These are phyloP conservation scores for Paradendryphiella salina DNA, from an alignment of 2,329 filamentous ascomycete genomes.

Conservation along the genomic window DNA sequence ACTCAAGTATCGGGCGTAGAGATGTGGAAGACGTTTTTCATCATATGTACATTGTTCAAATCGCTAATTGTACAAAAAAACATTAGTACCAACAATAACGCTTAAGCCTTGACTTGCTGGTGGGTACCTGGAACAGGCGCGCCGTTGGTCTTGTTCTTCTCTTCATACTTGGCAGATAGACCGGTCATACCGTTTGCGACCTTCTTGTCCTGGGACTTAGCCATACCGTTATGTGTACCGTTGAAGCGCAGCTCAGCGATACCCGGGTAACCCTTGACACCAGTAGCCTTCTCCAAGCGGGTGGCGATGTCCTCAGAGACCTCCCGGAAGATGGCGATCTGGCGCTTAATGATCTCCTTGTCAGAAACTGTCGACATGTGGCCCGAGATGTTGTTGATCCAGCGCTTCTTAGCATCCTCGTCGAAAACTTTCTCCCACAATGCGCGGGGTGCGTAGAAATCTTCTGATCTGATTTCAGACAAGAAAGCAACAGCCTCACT, in stretches of 20 bases:
- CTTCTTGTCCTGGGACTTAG: slow-evolving; percentile 52
- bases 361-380: slow-evolving; percentile 64
- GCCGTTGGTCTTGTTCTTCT: slow-evolving; percentile 52
- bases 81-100: neutral
- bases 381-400: slow-evolving; percentile 63
- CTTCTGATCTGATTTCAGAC: slow-evolving; percentile 57
- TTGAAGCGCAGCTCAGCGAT: slow-evolving; percentile 62
- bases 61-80: neutral
- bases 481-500: slow-evolving; percentile 56
- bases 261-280: slow-evolving; percentile 62
- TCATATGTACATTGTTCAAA: neutral
- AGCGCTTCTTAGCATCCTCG: slow-evolving; percentile 60
- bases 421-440: slow-evolving; percentile 67
- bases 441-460: slow-evolving; percentile 60
- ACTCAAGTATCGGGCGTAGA: too few relatives aligned
- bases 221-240: slow-evolving; percentile 64
- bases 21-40: too few relatives aligned
- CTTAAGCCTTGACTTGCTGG: slow-evolving; percentile 12
- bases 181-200: slow-evolving; percentile 56
- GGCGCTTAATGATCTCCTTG: slow-evolving; percentile 64
- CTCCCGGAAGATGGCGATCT: slow-evolving; percentile 68
- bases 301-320: slow-evolving; percentile 62
- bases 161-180: slow-evolving; percentile 23
- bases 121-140: slow-evolving; percentile 53
- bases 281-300: slow-evolving; percentile 65